phyloP scores from a whole-genome alignment of 1,139 yeast genomes.

The Yamadazyma oceani region DNA sequence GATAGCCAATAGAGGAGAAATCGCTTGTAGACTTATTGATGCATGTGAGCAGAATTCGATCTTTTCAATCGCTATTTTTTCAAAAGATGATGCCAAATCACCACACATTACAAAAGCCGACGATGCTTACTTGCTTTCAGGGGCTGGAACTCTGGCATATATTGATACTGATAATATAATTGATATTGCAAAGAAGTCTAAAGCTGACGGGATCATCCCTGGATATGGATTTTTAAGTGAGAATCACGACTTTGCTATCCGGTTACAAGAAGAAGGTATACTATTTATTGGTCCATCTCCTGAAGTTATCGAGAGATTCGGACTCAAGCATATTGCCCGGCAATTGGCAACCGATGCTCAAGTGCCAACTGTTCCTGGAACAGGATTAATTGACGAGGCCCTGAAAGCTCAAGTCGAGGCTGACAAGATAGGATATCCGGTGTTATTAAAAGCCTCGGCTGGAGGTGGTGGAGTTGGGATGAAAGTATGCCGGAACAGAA shows the following conservation, averaged over 20 bases:
- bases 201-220: slow-evolving; percentile 45
- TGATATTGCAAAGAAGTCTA: slow-evolving; percentile 12
- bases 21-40: slow-evolving; percentile 8
- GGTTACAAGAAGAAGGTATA: slow-evolving; percentile 3
- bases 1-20: slow-evolving; percentile 10
- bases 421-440: slow-evolving; percentile 8
- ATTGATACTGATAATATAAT: slow-evolving; percentile 6
- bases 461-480: slow-evolving; percentile 11
- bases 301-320: slow-evolving; percentile 6
- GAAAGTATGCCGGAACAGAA: slow-evolving; percentile 6
- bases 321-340: slow-evolving; percentile 9
- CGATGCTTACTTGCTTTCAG: slow-evolving; percentile 6
- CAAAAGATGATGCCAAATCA: slow-evolving; percentile 6
- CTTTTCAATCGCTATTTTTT: slow-evolving; percentile 4
- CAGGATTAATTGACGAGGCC: slow-evolving; percentile 4
- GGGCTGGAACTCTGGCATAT: slow-evolving; percentile 5
- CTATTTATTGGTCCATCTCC: slow-evolving; percentile 8
- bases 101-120: slow-evolving; percentile 8
- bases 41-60: slow-evolving; percentile 6
- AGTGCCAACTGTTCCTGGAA: slow-evolving; percentile 9
- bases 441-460: slow-evolving; percentile 9
- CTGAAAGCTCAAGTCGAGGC: slow-evolving; percentile 4
- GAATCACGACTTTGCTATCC: slow-evolving; percentile 5
- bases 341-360: slow-evolving; percentile 6
- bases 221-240: slow-evolving; percentile 35